Evolutionary conservation across 768 basidiomycete genomes (phyloP).

Genomic region (Dioszegia aurantiaca): DNA sequence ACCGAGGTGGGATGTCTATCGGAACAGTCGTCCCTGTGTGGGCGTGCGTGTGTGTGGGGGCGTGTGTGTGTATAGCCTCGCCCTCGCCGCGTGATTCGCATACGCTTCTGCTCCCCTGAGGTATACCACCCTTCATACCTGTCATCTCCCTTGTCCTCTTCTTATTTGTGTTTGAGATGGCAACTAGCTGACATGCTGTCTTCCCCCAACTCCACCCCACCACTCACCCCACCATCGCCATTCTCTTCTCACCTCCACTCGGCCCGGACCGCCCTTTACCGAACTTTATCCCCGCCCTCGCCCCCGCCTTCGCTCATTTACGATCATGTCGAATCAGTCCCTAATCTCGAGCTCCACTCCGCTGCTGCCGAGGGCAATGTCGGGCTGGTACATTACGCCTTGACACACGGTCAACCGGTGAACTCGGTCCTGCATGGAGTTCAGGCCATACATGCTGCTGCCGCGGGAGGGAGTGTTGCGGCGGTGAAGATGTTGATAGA

Average conservation of each 20-base stretch:
- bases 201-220: slow-evolving; percentile 5
- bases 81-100: not conserved
- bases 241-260: slow-evolving; percentile 14
- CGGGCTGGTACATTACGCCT: slow-evolving; percentile 60
- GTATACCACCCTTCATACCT: no score
- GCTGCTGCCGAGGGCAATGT: slow-evolving; percentile 69
- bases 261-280: slow-evolving; percentile 5
- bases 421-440: slow-evolving; percentile 95
- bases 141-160: no score
- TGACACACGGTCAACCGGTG: slow-evolving; percentile 90
- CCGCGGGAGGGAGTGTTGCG: slow-evolving; percentile 80
- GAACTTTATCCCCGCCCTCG: slow-evolving; percentile 10
- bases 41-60: no score
- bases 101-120: not conserved
- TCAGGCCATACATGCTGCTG: slow-evolving; percentile 93
- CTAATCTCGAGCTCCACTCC: slow-evolving; percentile 56
- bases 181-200: slow-evolving; percentile 14
- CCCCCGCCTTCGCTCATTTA: slow-evolving; percentile 1
- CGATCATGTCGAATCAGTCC: slow-evolving; percentile 35
- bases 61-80: not conserved
- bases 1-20: no score
- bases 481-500: slow-evolving; percentile 88
- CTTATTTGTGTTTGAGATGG: no score
- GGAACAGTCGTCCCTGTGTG: no score
- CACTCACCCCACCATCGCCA: slow-evolving; percentile 11